These are phyloP conservation scores for Alternaria dauci DNA, from an alignment of 2,329 filamentous ascomycete genomes.

Conservation along the genomic window DNA sequence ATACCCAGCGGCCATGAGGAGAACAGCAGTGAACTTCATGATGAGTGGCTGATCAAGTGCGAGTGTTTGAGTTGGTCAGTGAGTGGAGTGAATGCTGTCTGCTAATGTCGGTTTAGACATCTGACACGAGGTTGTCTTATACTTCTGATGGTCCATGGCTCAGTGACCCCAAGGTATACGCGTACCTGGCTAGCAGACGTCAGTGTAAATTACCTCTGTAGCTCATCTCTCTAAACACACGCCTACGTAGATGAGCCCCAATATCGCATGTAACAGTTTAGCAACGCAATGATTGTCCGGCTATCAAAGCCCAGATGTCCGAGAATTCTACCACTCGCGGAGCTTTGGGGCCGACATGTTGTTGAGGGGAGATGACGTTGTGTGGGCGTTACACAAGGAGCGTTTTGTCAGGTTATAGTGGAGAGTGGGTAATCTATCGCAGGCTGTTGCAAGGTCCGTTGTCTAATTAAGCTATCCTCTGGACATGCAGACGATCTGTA, in stretches of 20 bases:
- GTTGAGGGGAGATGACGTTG: constrained; percentile 5
- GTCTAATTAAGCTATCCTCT: neutral
- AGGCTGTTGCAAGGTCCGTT: neutral
- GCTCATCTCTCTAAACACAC: neutral
- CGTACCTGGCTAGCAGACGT: neutral
- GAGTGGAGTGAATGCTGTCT: neutral
- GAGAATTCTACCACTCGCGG: constrained; percentile 5
- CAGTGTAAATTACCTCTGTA: constrained; percentile 1
- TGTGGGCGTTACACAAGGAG: neutral
- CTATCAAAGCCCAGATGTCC: constrained; percentile 1
- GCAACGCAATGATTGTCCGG: neutral
- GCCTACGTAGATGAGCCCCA: constrained; percentile 17
- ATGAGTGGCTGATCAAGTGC: neutral
- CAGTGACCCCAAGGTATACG: neutral
- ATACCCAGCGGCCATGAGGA: constrained; percentile 23
- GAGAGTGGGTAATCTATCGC: constrained; percentile 6
- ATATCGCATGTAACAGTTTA: constrained; percentile 8
- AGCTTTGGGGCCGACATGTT: neutral
- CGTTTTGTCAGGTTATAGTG: neutral
- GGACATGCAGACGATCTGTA: neutral
- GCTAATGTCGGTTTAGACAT: neutral
- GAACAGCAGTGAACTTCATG: constrained; percentile 20
- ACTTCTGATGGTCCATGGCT: neutral
- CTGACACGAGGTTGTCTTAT: constrained; percentile 8
- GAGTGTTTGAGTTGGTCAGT: neutral